phyloP scores from a whole-genome alignment of 108 stramenopile species.

The Mediolabrus comicus region DNA sequence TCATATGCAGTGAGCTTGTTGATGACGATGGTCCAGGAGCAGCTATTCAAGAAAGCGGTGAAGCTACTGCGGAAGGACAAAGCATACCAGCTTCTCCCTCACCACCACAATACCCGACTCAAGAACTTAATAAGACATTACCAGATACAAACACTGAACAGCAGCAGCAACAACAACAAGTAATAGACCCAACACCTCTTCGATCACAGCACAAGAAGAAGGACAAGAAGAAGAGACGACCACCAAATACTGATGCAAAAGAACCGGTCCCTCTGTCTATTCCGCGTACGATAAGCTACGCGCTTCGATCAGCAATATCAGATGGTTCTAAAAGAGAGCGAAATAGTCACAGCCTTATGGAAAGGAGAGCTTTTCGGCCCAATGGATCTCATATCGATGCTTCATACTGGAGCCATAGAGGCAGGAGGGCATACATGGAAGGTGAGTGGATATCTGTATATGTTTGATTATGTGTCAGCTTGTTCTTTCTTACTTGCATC shows the following conservation, averaged over 20 bases:
- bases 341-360: conserved; percentile 62
- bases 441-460: conserved; percentile 51
- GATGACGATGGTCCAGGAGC: background rate
- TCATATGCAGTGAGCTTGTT: conserved; percentile 1
- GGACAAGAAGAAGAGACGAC: background rate
- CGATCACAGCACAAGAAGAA: background rate
- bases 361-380: conserved; percentile 64
- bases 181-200: background rate
- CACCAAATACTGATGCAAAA: background rate
- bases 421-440: conserved; percentile 86
- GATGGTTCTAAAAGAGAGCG: conserved; percentile 75
- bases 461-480: background rate
- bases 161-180: background rate
- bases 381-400: conserved; percentile 70
- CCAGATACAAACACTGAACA: background rate
- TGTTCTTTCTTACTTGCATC: background rate
- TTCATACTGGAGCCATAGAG: conserved; percentile 83
- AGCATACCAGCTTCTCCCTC: background rate
- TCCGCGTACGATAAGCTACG: conserved; percentile 56
- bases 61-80: background rate
- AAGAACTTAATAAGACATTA: background rate
- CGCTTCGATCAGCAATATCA: conserved; percentile 65
- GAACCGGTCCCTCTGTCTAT: conserved; percentile 34
- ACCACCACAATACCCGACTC: background rate
- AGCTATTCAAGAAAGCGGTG: background rate